Base-by-base conservation (phyloP, 176 grass and related monocot genomes). In the Thalia dealbata region DNA sequence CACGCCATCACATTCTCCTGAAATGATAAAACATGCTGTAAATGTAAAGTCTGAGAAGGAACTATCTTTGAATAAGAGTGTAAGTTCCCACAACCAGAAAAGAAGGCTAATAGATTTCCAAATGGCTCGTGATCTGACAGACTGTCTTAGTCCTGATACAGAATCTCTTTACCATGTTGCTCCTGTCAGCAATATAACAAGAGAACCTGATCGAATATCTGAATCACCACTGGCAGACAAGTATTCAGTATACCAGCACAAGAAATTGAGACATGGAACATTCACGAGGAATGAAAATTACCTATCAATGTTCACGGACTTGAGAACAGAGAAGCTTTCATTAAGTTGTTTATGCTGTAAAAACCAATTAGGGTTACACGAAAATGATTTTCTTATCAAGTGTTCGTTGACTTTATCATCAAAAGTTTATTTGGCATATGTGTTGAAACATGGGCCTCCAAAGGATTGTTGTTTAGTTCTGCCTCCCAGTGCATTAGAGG, bases 1-100 rank as follows among this genome's bases (percentile, higher is more conserved):
- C 42, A 84, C 77, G 41, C 78, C 72, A 48, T 70, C 69, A 73
- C 38, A 48, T 74, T 86, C 87, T 86, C 93, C 89, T 76, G 84
- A 90, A 86, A 86, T 61, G 73, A 27, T 62, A 42, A 30, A 66
- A 18, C 43, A 70, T 29, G 70, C 63, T 58, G 80, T n/a, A n/a
- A n/a, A 81, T 30, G 6, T 75, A 56, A 76, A 82, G 42, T 75
- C 75, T 21, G 82, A 84, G 50, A 64, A 89, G 58, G 89, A 96
- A 62, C 78, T 71, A 72, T 73, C 69, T 52, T 82, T 90, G n/a
- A 86, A 86, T 71, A 79, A 38, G 72, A 88, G 86, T 76, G 84
- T 87, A 14, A 92, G 86, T 75, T 92, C 89, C 6, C 76, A 70
- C 72, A 80, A 26, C n/a, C 80, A 86, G 70, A 92, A 96, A 92